phyloP scores from a whole-genome alignment of 257 asterid genomes.

The Hygrophila difformis region DNA sequence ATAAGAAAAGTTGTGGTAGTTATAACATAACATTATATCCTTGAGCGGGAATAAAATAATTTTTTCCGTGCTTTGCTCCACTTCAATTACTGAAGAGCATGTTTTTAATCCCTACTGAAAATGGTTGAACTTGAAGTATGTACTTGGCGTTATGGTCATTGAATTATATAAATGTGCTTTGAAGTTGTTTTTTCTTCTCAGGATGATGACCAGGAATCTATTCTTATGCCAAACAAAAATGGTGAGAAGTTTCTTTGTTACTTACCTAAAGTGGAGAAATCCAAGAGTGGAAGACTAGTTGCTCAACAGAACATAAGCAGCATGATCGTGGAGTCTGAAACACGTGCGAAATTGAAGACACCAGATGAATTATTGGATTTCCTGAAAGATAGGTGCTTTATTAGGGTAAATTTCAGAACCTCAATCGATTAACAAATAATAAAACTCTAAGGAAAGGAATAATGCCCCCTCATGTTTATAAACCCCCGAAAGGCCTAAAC shows the following conservation, averaged over 20 bases:
- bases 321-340: conserved; percentile 83
- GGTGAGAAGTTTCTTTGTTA: conserved; percentile 84
- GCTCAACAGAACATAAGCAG: conserved; percentile 76
- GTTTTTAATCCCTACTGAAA: background rate
- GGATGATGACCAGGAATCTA: conserved; percentile 84
- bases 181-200: conserved; percentile 23
- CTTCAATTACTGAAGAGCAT: conserved; percentile 5
- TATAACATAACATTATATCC: no score
- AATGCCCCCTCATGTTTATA: no score
- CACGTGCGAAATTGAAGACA: conserved; percentile 63
- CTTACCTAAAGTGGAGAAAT: conserved; percentile 82
- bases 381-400: conserved; percentile 73
- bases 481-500: no score
- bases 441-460: no score
- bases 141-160: conserved; percentile 8
- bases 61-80: background rate
- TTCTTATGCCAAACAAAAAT: conserved; percentile 60
- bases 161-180: conserved; percentile 2
- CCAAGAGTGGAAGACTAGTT: conserved; percentile 58
- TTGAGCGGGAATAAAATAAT: background rate
- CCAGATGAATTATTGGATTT: conserved; percentile 95
- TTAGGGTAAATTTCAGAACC: conserved; percentile 60
- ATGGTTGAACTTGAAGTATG: no score
- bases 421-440: no score
- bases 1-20: no score